Base-by-base conservation (phyloP, 2,329 filamentous ascomycete genomes). In the Tolypocladium ovalisporum region DNA sequence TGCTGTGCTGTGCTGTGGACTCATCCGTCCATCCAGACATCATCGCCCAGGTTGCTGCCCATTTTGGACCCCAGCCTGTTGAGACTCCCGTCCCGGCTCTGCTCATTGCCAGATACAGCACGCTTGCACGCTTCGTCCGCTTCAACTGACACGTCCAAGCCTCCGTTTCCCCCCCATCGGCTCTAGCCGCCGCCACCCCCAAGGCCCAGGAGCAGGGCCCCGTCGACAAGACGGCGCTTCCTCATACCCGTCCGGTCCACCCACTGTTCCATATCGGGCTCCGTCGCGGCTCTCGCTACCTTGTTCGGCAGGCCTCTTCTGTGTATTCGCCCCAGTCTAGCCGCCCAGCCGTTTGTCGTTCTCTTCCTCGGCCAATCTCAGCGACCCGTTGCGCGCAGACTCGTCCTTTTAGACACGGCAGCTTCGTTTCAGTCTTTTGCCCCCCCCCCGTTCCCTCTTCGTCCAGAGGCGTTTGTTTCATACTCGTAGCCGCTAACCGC, bases 311-410 rank as follows among this genome's bases (percentile, higher is more conserved):
- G 44, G 13, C 40, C 42, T 29, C 5, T 17, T 40, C 42, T 9
- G 15, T 19, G 13, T 7, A 32, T 4, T 10, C 44, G 17, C 44
- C 44, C 40, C 24, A 3, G n/a, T 52, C 29, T 64, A 64, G 54
- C 63, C 63, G 63, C 64, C 61, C 59, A 34, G 3, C 17, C 47
- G 13, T n/a, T 22, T 17, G 29, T 29, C 29, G 55, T 51, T 55
- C 40, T 36, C 32, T 54, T 40, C 73, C 59, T 63, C 65, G 75
- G 73, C 79, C 79, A 82, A 81, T 82, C 74, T 77, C 73, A 71
- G 71, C 68, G 68, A 70, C 70, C 71, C 69, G 63, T 75, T 68
- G 62, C 61, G 65, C 61, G 63, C 64, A 68, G 64, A 71, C 72
- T 70, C 68, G 69, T 65, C 67, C 65, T 63, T 76, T 77, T 70